Base-by-base conservation (phyloP, 768 basidiomycete genomes). In the Psilocybe cyanescens region DNA sequence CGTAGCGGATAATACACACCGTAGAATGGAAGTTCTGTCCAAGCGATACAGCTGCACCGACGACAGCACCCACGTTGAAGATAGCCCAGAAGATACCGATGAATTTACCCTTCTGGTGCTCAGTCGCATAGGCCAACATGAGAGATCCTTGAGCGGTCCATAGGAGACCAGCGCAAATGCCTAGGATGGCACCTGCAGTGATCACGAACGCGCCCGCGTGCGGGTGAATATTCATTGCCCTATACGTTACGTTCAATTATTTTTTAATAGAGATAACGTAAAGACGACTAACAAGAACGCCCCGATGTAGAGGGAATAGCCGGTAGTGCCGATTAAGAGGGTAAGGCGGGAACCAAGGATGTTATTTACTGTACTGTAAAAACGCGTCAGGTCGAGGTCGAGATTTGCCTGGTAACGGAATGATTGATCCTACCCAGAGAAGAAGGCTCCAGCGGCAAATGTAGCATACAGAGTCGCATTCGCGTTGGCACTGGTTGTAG, bases 91-190 rank as follows among this genome's bases (percentile, higher is more conserved):
- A 94, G 49, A 92, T 84, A 44, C 83, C 87, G 55, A 94, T 92
- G 74, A 82, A 93, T 33, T 74, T 77, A 14, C 92, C 92, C 72
- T 94, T 94, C 71, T 94, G 85, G 49, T 73, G 69, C 71, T 94
- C 92, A 0, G 90, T 92, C 0, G 92, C 90, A 72, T 94, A 94
- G 4, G 90, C 85, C 73, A 95, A 75, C 87, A 94, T 93, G 61
- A 94, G 76, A 16, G 86, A 88, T n/a, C 91, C 93, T 68, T 94
- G 92, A 0, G 91, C 90, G 0, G 91, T 89, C 92, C 92, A 94
- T 7, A 94, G 76, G 47, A 94, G 69, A 52, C 81, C 82, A 1
- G 82, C 92, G 67, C 88, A 91, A 52, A 92, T 63, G 16, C 92
- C 92, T 16, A 93, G 85, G 58, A 91, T 68, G 41, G 88, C 88